Percentiles rank a stretch among this genome's conserved stretches.
phyloP scores from a whole-genome alignment of 2,329 filamentous ascomycete genomes.

The Ophiostoma fasciatum region DNA sequence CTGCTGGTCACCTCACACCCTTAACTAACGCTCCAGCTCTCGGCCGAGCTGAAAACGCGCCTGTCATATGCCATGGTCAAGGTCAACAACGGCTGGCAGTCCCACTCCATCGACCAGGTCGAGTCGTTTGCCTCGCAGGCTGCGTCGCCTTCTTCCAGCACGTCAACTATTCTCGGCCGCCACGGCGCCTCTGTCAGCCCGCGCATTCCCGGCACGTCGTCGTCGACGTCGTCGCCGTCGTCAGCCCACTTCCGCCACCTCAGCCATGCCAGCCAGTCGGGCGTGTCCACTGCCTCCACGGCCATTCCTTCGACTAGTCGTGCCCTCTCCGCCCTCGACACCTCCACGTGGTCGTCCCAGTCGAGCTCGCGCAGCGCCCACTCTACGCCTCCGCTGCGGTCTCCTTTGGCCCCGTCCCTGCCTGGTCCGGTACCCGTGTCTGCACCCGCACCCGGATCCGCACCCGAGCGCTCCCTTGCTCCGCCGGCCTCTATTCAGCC shows the following conservation, averaged over 20 bases:
- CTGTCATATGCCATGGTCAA: constrained; percentile 91
- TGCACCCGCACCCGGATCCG: constrained; percentile 17
- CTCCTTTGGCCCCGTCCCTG: constrained; percentile 8
- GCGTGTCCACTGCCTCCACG: constrained; percentile 5
- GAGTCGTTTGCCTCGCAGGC: constrained; percentile 58
- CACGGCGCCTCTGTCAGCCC: constrained; percentile 41
- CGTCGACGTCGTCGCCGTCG: too few species aligned
- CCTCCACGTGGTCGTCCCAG: constrained; percentile 4
- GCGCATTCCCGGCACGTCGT: constrained; percentile 25
- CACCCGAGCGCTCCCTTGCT: constrained; percentile 27
- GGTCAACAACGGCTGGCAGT: constrained; percentile 79
- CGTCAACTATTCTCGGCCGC: constrained; percentile 37
- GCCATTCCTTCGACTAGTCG: neutral
- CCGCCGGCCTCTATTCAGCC: constrained; percentile 42
- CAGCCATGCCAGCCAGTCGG: constrained; percentile 8
- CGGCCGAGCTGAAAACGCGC: constrained; percentile 65
- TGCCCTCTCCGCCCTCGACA: constrained; percentile 1
- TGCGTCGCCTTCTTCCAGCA: constrained; percentile 46
- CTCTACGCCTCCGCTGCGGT: constrained; percentile 6
- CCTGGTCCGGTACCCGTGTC: too few species aligned
- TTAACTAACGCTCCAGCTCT: constrained; percentile 35
- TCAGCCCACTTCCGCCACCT: constrained; percentile 18
- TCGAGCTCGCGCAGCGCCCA: constrained; percentile 1
- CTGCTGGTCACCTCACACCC: too few species aligned
- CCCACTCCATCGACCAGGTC: constrained; percentile 60